A percentile compares a stretch with the other conserved stretches of the same genome.
These are phyloP conservation scores for Miamiensis avidus DNA, from an alignment of 169 alveolate genomes.

Conservation along the genomic window DNA sequence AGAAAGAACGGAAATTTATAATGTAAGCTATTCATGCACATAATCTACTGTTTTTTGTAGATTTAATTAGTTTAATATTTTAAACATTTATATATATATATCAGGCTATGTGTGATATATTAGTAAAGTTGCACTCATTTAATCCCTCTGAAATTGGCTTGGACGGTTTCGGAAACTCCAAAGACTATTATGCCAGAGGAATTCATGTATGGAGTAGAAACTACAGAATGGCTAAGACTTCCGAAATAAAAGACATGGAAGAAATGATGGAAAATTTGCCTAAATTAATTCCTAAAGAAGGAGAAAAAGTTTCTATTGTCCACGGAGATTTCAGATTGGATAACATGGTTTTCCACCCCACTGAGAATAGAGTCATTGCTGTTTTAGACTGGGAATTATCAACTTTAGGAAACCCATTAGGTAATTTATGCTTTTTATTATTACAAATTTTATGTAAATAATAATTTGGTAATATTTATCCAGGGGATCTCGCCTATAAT, in stretches of 20 bases:
- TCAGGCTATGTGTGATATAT: not conserved
- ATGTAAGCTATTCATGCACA: not conserved
- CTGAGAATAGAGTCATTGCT: constrained; percentile 41
- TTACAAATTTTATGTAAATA: no score
- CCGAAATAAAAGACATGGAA: constrained; percentile 28
- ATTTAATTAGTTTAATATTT: no score
- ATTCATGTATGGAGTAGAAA: constrained; percentile 35
- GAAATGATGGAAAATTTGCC: constrained; percentile 27
- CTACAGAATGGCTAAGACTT: constrained; percentile 38
- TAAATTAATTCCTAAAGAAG: constrained; percentile 17
- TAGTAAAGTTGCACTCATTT: constrained; percentile 34
- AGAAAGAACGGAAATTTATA: constrained; percentile 38
- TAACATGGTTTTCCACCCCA: constrained; percentile 46
- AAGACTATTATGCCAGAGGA: constrained; percentile 20
- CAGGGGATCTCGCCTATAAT: constrained; percentile 32
- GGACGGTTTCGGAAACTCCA: constrained; percentile 18
- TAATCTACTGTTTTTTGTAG: not conserved
- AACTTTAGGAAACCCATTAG: constrained; percentile 46
- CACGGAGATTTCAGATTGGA: constrained; percentile 54
- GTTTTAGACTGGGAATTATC: constrained; percentile 59
- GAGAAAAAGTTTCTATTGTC: constrained; percentile 22
- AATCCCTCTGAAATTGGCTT: constrained; percentile 23
- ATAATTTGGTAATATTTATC: not conserved
- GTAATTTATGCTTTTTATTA: not conserved
- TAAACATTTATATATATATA: no score